Evolutionary conservation across 2,329 filamentous ascomycete species (phyloP).

Genomic region (Knoxdaviesia capensis): DNA sequence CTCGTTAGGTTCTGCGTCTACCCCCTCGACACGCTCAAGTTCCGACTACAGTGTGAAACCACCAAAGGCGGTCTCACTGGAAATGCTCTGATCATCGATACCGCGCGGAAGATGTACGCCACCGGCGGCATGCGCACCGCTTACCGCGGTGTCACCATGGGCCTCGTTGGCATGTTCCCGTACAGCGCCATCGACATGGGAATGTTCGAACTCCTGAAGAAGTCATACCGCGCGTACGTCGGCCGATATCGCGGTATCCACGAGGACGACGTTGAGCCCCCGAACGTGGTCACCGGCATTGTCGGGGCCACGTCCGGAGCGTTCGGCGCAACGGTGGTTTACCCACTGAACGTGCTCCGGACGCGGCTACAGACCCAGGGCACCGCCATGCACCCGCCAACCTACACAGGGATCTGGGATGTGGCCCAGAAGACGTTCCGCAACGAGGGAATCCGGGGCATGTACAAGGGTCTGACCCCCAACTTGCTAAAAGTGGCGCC

Average conservation of each 20-base stretch:
- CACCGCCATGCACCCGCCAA: slow-evolving; percentile 73
- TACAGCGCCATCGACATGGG: slow-evolving; percentile 94
- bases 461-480: slow-evolving; percentile 90
- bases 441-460: slow-evolving; percentile 63
- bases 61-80: slow-evolving; percentile 70
- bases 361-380: slow-evolving; percentile 89
- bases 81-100: slow-evolving; percentile 63
- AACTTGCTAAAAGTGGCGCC: slow-evolving; percentile 94
- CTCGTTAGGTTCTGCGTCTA: slow-evolving; percentile 64
- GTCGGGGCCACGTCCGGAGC: slow-evolving; percentile 87
- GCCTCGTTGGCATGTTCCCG: slow-evolving; percentile 88
- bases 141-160: slow-evolving; percentile 87
- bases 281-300: slow-evolving; percentile 65
- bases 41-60: slow-evolving; percentile 79
- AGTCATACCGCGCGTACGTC: slow-evolving; percentile 46
- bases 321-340: slow-evolving; percentile 82
- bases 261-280: slow-evolving; percentile 66
- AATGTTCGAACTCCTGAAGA: slow-evolving; percentile 86
- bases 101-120: slow-evolving; percentile 69
- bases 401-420: slow-evolving; percentile 80
- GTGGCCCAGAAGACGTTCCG: slow-evolving; percentile 67
- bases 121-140: slow-evolving; percentile 56
- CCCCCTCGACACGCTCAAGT: slow-evolving; percentile 69
- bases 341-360: slow-evolving; percentile 81
- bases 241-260: slow-evolving; percentile 49